Evolutionary conservation across 441 rosid genomes (phyloP).

Genomic region (Jatropha podagrica): DNA sequence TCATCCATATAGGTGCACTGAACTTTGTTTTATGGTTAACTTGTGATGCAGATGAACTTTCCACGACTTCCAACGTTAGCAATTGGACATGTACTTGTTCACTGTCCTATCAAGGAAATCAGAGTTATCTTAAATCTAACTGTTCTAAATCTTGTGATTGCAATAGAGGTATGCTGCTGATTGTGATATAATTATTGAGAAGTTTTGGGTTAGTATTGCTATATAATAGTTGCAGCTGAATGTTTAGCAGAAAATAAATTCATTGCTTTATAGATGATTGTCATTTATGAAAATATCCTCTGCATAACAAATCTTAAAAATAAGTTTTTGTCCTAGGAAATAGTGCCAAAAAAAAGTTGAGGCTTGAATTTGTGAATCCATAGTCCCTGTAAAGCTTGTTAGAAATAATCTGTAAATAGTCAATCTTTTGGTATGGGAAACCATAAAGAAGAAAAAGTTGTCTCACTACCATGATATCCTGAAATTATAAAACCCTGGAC

Average conservation of each 20-base stretch:
- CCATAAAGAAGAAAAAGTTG: not conserved
- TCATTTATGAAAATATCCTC: not conserved
- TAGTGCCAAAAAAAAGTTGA: not conserved
- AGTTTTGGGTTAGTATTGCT: constrained; percentile 9
- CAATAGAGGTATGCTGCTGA: constrained; percentile 54
- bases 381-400: not conserved
- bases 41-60: constrained; percentile 48
- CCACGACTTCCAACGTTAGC: constrained; percentile 41
- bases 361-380: not conserved
- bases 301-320: not conserved
- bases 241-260: constrained; percentile 2
- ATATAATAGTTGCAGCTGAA: not conserved
- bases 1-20: not conserved
- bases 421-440: not conserved
- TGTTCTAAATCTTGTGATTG: constrained; percentile 87
- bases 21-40: constrained; percentile 19
- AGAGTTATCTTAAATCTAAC: constrained; percentile 49
- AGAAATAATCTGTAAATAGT: not conserved
- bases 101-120: constrained; percentile 41
- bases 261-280: not conserved
- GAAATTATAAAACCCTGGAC: not conserved
- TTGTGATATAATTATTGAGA: constrained; percentile 12
- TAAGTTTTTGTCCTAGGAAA: not conserved
- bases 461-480: not conserved
- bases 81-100: constrained; percentile 82